These are phyloP conservation scores for Rubus parviflorus DNA, from an alignment of 306 rosid species.

Conservation along the genomic window DNA sequence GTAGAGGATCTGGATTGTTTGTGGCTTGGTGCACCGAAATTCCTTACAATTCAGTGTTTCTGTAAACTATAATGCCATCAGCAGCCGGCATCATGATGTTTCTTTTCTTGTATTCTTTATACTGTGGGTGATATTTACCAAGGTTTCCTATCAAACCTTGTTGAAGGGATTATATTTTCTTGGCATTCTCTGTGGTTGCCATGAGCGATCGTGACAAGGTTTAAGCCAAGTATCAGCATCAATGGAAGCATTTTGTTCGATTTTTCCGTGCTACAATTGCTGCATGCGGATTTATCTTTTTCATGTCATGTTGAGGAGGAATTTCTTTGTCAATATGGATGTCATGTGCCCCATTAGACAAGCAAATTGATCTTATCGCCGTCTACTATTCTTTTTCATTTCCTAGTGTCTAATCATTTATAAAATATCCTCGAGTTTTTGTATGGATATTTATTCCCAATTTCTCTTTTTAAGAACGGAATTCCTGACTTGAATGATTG, in stretches of 20 bases:
- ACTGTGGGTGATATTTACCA: neutral
- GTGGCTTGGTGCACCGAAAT: neutral
- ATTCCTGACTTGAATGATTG: neutral
- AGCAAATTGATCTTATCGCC: neutral
- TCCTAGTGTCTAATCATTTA: neutral
- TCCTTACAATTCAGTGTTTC: neutral
- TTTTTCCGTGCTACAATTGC: neutral
- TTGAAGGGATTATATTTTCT: neutral
- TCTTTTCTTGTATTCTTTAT: neutral
- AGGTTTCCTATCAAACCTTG: neutral
- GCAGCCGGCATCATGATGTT: neutral
- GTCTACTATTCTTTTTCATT: neutral
- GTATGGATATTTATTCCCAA: neutral
- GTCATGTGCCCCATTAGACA: neutral
- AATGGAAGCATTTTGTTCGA: neutral
- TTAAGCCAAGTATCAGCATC: neutral
- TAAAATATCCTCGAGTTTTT: neutral
- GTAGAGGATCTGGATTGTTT: neutral
- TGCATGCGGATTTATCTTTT: neutral
- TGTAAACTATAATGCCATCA: neutral
- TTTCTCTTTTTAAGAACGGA: neutral
- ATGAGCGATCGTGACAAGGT: neutral
- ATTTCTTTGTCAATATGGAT: neutral
- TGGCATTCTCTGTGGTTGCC: neutral
- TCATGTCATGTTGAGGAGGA: neutral